A percentile compares a stretch with the other conserved stretches of the same genome.
phyloP scores from a whole-genome alignment of 1,284 basidiomycete species.

The Austropuccinia psidii region DNA sequence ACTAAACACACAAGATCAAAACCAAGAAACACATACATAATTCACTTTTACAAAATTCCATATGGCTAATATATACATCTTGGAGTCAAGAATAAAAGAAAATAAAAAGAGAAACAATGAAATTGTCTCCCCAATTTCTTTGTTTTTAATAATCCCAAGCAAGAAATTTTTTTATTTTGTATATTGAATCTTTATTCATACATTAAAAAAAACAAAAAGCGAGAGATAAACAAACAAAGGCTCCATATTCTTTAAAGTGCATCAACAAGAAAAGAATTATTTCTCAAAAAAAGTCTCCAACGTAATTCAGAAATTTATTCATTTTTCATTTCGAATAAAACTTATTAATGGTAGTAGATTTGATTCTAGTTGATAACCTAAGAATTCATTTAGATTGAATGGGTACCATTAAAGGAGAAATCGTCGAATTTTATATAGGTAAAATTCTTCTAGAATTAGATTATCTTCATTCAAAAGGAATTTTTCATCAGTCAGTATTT shows the following conservation, averaged over 20 bases:
- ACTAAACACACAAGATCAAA: too few relatives aligned
- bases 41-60: too few relatives aligned
- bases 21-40: too few relatives aligned
- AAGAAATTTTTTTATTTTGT: too few relatives aligned
- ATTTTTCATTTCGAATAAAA: slow-evolving; percentile 98
- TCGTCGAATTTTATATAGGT: slow-evolving; percentile 80
- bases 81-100: too few relatives aligned
- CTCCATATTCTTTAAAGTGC: slow-evolving; percentile 94
- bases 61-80: too few relatives aligned
- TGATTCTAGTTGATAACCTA: slow-evolving; percentile 92
- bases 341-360: slow-evolving; percentile 92
- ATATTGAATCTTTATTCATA: too few relatives aligned
- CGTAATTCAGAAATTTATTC: slow-evolving; percentile 88
- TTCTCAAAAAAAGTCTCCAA: slow-evolving; percentile 95
- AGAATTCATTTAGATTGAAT: slow-evolving; percentile 83
- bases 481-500: slow-evolving; percentile 74
- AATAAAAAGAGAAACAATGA: too few relatives aligned
- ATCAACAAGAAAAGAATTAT: slow-evolving; percentile 81
- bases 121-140: too few relatives aligned
- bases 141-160: too few relatives aligned
- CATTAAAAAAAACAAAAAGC: too few relatives aligned
- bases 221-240: slow-evolving; percentile 84
- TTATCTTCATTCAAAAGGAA: slow-evolving; percentile 82
- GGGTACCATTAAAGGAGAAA: slow-evolving; percentile 65
- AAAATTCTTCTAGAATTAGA: slow-evolving; percentile 76